A percentile compares a stretch with the other conserved stretches of the same genome.
Conservation (phyloP, 23 red algal genomes). For the Cyanidium caldarium region DNA sequence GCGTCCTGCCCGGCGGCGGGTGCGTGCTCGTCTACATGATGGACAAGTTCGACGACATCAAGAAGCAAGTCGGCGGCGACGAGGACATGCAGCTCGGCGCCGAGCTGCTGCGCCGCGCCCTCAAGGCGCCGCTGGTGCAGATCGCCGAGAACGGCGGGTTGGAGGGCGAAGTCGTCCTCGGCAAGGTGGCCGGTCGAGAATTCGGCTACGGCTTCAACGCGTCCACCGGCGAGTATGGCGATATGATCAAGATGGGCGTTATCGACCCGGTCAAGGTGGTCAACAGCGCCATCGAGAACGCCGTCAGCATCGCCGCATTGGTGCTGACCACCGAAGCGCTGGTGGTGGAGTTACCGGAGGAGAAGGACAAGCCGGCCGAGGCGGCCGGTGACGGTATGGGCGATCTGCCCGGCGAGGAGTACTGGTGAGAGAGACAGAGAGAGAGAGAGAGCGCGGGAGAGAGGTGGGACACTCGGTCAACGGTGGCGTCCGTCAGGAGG, state of each 20-base stretch:
- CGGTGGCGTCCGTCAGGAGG: too few relatives aligned
- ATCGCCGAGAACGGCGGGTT: constrained; percentile 76
- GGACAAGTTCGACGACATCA: constrained; percentile 34
- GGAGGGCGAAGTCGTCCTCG: constrained; percentile 72
- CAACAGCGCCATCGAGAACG: too few relatives aligned
- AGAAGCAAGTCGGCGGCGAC: not conserved
- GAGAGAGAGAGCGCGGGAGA: too few relatives aligned
- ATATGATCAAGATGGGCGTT: too few relatives aligned
- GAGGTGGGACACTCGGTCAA: too few relatives aligned
- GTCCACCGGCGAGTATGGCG: too few relatives aligned
- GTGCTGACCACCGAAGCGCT: too few relatives aligned
- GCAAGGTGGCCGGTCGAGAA: constrained; percentile 20
- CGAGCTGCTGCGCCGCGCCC: constrained; percentile 42
- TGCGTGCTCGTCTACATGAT: constrained; percentile 35
- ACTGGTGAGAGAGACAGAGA: too few relatives aligned
- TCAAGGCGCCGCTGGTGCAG: constrained; percentile 76
- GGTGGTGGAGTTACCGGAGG: not conserved
- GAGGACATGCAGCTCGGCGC: constrained; percentile 74
- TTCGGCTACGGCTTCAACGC: constrained; percentile 7
- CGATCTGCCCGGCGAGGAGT: constrained; percentile 59
- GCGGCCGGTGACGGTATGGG: constrained; percentile 80
- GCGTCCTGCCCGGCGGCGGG: constrained; percentile 86
- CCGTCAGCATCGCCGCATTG: too few relatives aligned
- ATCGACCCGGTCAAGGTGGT: too few relatives aligned
- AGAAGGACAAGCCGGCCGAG: too few relatives aligned